Base-by-base conservation (phyloP, 2,329 filamentous ascomycete species). In the Phaeoacremonium minimum region DNA sequence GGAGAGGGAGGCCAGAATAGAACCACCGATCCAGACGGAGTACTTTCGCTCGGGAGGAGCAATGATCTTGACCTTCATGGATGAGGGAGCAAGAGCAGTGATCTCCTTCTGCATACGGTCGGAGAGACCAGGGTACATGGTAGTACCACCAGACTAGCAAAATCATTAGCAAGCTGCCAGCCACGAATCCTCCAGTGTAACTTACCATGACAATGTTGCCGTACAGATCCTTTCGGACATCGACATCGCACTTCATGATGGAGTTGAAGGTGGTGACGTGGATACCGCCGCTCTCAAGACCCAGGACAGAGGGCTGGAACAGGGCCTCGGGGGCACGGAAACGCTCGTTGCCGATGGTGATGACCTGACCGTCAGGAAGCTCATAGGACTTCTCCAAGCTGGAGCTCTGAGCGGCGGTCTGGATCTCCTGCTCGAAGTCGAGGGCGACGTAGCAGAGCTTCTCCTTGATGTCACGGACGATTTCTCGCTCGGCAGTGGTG, bases 41-140 rank as follows among this genome's bases (percentile, higher is more conserved):
- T 98, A 98, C 83, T 98, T 98, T 75, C 93, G 88, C 87, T 98
- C 93, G 56, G 93, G 93, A 58, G 93, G 93, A 76, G 93, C 93
- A 68, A 98, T 97, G 76, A 98, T 97, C 87, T 97, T 97, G 83
- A 98, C 91, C 88, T 97, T 97, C 93, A 98, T 97, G 64, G 90
- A 96, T 52, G 93, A 97, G 64, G 93, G 93, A 67, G 93, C 93
- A 74, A 98, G 87, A 67, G 90, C 86, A 69, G 90, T 97, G 70
- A 98, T 97, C 81, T 98, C 93, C 88, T 98, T 97, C 77, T 98
- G 93, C 93, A 98, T 97, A 83, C 93, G 93, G 80, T 98, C 93
- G 70, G 90, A 95, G 73, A 98, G 95, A 89, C 93, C 93, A 60
- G 93, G 93, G 81, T 97, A 98, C 93, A 98, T 97, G 70, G 93